Evolutionary conservation across 129 eudicot species (phyloP), one percentile per base, ranked within the genome.

Genomic region (Flaveria ramosissima): DNA sequence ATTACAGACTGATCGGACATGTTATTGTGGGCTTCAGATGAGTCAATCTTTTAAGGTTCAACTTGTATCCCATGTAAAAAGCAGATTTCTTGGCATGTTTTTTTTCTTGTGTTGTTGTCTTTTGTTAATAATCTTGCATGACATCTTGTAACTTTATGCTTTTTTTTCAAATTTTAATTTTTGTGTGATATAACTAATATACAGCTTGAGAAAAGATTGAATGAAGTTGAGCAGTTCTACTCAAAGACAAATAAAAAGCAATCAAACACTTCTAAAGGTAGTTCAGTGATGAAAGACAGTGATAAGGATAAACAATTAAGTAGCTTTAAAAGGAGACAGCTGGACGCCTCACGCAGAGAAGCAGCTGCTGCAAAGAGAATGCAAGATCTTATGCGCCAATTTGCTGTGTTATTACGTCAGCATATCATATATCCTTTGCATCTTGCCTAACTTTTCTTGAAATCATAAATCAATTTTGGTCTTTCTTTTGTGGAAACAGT

Each of bases 351-450:
- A 52, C 83, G 85, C 63, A 87, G 85, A 59, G 96, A 89, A 81
- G 87, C 89, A 60, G 90, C 89, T 81, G 93, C 91, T 24, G 70
- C 82, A 39, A 85, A 84, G 86, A 85, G 97, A 93, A 93, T 90
- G 98, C 97, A 88, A 70, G 96, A 91, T 62, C 93, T 93, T 62
- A 91, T 89, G 83, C 88, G 89, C 45, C 96, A 91, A 50, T 86
- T 91, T 83, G 81, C 85, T 17, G 83, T 56, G 32, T 84, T 89
- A 82, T 51, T 93, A 72, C 85, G 86, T 52, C 91, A 93, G 92
- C 97, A 82, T 59, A 83, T 60, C 81, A 63, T 45, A 43, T 77
- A 83, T 84, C 62, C 84, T 87, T 82, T 59, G 70, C 47, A 45
- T 77, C 21, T 80, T 76, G 32, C 64, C 73, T 20, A 50, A 27